phyloP scores from a whole-genome alignment of 345 rosid genomes.

The Garcia nutans region DNA sequence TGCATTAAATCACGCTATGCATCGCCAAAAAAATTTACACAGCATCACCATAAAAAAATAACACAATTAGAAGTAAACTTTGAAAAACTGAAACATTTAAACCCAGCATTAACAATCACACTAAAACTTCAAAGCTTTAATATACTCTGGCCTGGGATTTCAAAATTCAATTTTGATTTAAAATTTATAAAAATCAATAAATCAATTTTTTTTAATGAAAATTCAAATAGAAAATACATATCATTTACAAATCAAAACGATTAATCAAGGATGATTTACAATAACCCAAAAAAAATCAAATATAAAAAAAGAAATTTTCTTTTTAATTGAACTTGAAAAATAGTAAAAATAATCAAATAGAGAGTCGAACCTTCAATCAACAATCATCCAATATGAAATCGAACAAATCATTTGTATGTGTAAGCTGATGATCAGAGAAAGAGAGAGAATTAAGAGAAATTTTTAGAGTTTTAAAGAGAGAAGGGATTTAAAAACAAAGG shows the following conservation, averaged over 20 bases:
- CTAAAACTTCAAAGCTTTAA: not conserved
- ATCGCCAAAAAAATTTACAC: too few species aligned
- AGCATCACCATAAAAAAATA: too few species aligned
- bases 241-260: not conserved
- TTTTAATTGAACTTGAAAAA: not conserved
- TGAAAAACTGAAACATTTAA: not conserved
- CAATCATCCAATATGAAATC: not conserved
- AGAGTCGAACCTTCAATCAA: not conserved
- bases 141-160: not conserved
- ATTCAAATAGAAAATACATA: not conserved
- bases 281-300: not conserved
- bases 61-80: too few species aligned
- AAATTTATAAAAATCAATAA: too few species aligned
- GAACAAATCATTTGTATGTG: not conserved
- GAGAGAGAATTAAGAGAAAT: not conserved
- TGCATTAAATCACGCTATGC: not conserved
- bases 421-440: not conserved
- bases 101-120: not conserved
- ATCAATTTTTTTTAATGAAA: not conserved
- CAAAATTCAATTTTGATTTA: not conserved
- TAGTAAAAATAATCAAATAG: not conserved
- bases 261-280: not conserved
- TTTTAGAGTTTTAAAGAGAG: constrained; percentile 16
- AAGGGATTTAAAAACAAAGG: not conserved
- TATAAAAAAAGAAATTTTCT: too few species aligned